Base-by-base conservation (phyloP, 805 yeast species). In the Candida maesae region DNA sequence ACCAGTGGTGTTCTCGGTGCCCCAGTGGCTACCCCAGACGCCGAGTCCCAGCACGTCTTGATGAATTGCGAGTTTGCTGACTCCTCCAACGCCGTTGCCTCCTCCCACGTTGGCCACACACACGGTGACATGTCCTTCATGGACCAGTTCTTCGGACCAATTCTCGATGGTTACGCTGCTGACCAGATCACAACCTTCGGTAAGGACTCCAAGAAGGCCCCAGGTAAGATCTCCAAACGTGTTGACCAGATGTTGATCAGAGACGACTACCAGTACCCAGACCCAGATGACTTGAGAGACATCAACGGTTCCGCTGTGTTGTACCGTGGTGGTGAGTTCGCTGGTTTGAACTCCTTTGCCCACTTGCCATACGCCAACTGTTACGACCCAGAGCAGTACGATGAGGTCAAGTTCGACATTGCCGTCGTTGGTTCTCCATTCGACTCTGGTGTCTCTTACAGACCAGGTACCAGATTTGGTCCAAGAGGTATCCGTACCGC, bases 361-460 rank as follows among this genome's bases (percentile, higher is more conserved):
- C 78, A 74, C 42, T 60, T 71, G 34, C 64, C 70, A 9, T 60
- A 63, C 33, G 65, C 67, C 44, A 63, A 73, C 46, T 78, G 83
- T 53, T 76, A 71, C 52, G 64, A 70, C 39, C 66, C 67, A 18
- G 55, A 48, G 5, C 29, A 45, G 17, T 34, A 73, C 67, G 61
- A 34, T 61, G 63, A 42, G 32, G 50, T 40, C 33, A 30, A 39
- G 37, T 46, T 46, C 19, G 50, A 27, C 51, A 67, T 48, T 49
- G 79, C 78, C 6, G 63, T 74, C 34, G 70, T 74, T 30, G 79
- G 79, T 12, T 76, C 78, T n/a, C 78, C 78, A 2, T 74, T 74
- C 45, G 79, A 74, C 48, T 69, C 79, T 2, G 79, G 77, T 13
- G 71, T 68, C 4, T 66, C 75, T 3, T 74, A 60, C 51, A 57